A percentile compares a stretch with the other conserved stretches of the same genome.
Evolutionary conservation across 148 eudicot genomes (phyloP).

Genomic region (Amaranthus cruentus): DNA sequence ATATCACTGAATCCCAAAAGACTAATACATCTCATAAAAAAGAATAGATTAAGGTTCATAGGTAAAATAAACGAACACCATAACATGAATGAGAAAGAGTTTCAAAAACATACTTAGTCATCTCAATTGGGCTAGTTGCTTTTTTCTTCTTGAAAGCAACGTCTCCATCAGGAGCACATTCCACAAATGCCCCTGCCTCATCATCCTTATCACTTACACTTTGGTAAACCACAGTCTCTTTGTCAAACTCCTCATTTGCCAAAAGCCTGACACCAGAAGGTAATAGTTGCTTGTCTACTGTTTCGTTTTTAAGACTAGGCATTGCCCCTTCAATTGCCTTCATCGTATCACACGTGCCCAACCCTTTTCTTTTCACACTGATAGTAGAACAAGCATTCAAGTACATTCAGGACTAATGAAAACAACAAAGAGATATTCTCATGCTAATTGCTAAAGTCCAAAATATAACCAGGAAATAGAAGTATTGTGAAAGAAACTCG

Average conservation of each 20-base stretch:
- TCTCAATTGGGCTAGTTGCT: conserved; percentile 42
- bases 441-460: not conserved
- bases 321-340: conserved; percentile 28
- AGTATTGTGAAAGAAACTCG: conserved; percentile 25
- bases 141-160: conserved; percentile 57
- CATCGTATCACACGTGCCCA: conserved; percentile 15
- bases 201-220: conserved; percentile 44
- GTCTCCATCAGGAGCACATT: conserved; percentile 24
- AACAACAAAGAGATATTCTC: not conserved
- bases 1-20: not conserved
- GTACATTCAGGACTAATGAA: not conserved
- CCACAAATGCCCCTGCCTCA: conserved; percentile 23
- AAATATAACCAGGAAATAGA: conserved; percentile 11
- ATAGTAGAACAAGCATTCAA: conserved; percentile 8
- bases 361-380: conserved; percentile 63
- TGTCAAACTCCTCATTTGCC: conserved; percentile 55
- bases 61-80: not conserved
- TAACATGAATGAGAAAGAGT: not conserved
- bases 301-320: conserved; percentile 27
- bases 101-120: conserved; percentile 41
- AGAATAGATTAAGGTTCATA: not conserved
- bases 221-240: conserved; percentile 50
- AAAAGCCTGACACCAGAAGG: conserved; percentile 42
- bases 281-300: conserved; percentile 39
- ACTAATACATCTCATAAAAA: not conserved